phyloP scores from a whole-genome alignment of 148 eudicot genomes.

The Camellia lanceoleosa region DNA sequence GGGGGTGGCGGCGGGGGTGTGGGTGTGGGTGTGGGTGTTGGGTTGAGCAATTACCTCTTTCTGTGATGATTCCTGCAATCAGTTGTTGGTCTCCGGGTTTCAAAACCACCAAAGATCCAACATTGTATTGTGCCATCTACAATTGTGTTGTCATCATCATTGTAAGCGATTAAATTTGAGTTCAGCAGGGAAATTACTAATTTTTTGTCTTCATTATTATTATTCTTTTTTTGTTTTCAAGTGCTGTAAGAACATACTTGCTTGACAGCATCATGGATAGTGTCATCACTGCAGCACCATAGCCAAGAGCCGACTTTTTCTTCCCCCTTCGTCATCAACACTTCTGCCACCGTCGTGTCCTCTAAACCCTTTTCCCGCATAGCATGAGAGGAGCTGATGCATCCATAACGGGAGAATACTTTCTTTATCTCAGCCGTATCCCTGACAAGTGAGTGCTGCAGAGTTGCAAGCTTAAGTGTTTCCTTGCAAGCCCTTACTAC shows the following conservation, averaged over 20 bases:
- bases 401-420: conserved; percentile 31
- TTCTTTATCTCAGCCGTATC: conserved; percentile 26
- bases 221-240: neutral
- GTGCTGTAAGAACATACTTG: conserved; percentile 36
- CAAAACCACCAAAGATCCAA: conserved; percentile 85
- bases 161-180: neutral
- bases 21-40: too few relatives aligned
- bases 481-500: conserved; percentile 50
- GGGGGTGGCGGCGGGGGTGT: too few relatives aligned
- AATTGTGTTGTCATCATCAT: conserved; percentile 11
- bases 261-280: conserved; percentile 70
- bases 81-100: conserved; percentile 66
- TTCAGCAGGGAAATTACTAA: neutral
- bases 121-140: conserved; percentile 79
- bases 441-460: conserved; percentile 23
- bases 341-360: conserved; percentile 70
- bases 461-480: conserved; percentile 33
- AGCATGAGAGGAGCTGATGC: conserved; percentile 37
- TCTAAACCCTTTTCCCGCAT: conserved; percentile 51
- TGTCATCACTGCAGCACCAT: conserved; percentile 65
- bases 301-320: conserved; percentile 71
- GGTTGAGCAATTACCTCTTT: conserved; percentile 46
- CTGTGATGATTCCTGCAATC: conserved; percentile 80
- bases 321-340: conserved; percentile 67
- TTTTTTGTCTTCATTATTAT: neutral